Evolutionary conservation across 768 basidiomycete genomes (phyloP), one percentile per base, ranked within the genome.

Genomic region (Amanita polypyramis): DNA sequence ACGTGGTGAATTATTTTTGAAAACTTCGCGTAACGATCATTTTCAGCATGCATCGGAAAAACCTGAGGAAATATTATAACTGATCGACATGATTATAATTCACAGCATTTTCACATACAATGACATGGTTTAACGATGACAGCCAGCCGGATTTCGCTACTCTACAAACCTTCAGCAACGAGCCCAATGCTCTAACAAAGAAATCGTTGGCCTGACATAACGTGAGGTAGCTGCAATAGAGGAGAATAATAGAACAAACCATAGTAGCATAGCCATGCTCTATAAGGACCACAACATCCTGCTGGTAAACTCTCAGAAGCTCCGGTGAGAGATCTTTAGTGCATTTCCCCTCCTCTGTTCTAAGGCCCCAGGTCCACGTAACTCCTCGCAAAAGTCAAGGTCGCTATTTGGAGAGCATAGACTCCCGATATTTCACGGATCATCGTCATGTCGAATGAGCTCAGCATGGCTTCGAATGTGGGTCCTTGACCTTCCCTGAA

Each of bases 31-130:
- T 52, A 52, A 29, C 51, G 51, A 47, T 52, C 51, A 43, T 52
- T 46, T 43, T 48, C 39, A 29, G 51, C 51, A 38, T 52, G 51
- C 51, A 52, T 48, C 9, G 51, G 47, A 35, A 52, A 52, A 41
- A 42, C 25, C 51, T 52, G 30, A n/a, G 27, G 15, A 38, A 37
- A 21, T 8, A 30, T 50, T 50, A 41, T 36, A 45, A 37, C 32
- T 43, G 27, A 52, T 41, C 49, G 25, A 50, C 27, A 47, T 45
- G 43, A 30, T 33, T 23, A 30, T 40, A 43, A 42, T 40, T 33
- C 27, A 36, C 19, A 51, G 37, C 19, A 40, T 23, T 51, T 45
- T 50, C 49, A 40, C 47, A 48, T 41, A 52, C 51, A 6, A 41
- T 19, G 37, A 52, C n/a, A 43, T 52, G 19, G 32, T 50, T 50